A percentile compares a stretch with the other conserved stretches of the same genome.
These are phyloP conservation scores for Immersiporthe knoxdaviesiana DNA, from an alignment of 2,329 filamentous ascomycete genomes.

Conservation along the genomic window DNA sequence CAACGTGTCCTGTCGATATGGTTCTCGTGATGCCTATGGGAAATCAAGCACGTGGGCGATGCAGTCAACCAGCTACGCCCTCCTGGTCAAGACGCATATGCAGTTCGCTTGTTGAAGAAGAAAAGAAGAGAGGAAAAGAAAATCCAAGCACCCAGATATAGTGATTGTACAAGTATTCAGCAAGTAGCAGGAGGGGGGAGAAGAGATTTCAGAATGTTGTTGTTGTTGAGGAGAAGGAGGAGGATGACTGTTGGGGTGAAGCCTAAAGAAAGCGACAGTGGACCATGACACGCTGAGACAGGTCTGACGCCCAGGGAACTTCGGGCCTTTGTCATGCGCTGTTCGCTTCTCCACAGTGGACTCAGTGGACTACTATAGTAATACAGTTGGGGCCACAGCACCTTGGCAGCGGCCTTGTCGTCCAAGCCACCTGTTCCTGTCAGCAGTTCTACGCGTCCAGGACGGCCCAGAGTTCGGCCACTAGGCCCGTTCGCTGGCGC, in stretches of 20 bases:
- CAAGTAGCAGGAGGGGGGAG: not conserved
- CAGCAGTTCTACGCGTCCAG: not conserved
- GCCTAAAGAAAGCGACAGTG: not conserved
- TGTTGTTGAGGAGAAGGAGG: not conserved
- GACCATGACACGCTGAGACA: not conserved
- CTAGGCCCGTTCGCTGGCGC: not conserved
- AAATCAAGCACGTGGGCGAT: not conserved
- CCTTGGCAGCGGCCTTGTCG: not conserved
- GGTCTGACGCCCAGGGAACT: not conserved
- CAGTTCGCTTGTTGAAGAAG: not conserved
- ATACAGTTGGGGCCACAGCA: slow-evolving; percentile 15
- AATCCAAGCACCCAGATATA: not conserved
- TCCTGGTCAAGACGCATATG: not conserved
- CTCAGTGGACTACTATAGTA: no score
- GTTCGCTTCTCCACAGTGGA: slow-evolving; percentile 25
- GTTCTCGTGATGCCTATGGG: slow-evolving; percentile 5
- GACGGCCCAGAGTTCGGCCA: not conserved
- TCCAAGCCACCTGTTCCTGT: slow-evolving; percentile 7
- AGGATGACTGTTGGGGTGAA: not conserved
- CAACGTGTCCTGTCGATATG: not conserved
- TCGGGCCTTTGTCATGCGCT: slow-evolving; percentile 14
- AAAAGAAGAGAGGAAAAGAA: not conserved
- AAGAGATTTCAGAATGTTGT: not conserved
- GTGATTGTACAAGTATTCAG: not conserved
- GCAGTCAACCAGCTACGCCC: not conserved